These are phyloP conservation scores for Marchantia polymorpha DNA, from an alignment of 225 moss, liverwort and hornwort genomes.

Conservation along the genomic window DNA sequence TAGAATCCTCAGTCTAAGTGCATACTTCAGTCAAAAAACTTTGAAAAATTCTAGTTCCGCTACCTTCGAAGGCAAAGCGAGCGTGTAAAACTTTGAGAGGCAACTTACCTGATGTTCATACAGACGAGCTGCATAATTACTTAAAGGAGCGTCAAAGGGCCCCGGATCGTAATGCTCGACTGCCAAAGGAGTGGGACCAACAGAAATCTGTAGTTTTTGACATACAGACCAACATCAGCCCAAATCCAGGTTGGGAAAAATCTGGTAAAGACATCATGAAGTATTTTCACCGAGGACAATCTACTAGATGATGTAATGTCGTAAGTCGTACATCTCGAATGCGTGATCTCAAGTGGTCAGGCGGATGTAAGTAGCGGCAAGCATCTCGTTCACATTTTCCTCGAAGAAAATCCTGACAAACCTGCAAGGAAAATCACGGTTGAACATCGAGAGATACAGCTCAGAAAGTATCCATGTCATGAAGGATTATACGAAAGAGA, in stretches of 20 bases:
- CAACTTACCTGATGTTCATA: slow-evolving; percentile 41
- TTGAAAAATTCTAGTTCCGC: too few relatives aligned
- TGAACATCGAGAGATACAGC: neutral
- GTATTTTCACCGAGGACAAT: neutral
- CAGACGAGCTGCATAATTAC: slow-evolving; percentile 32
- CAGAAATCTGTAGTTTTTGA: slow-evolving; percentile 41
- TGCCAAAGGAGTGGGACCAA: slow-evolving; percentile 40
- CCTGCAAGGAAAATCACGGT: slow-evolving; percentile 18
- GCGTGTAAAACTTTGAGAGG: neutral
- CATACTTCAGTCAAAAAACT: too few relatives aligned
- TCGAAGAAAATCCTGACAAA: slow-evolving; percentile 49
- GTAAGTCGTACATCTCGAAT: slow-evolving; percentile 47
- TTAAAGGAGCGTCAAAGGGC: slow-evolving; percentile 32
- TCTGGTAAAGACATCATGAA: neutral
- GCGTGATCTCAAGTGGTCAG: slow-evolving; percentile 45
- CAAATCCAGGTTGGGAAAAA: neutral
- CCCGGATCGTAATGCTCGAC: slow-evolving; percentile 42
- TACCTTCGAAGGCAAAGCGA: too few relatives aligned
- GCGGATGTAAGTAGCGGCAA: slow-evolving; percentile 52
- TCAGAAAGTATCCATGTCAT: neutral
- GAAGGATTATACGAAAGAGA: neutral
- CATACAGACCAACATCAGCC: slow-evolving; percentile 18
- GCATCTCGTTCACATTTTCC: slow-evolving; percentile 55
- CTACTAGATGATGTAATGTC: neutral
- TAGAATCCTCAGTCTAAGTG: too few relatives aligned